Base-by-base conservation (phyloP, 2,329 filamentous ascomycete species). In the Diplodia corticola region DNA sequence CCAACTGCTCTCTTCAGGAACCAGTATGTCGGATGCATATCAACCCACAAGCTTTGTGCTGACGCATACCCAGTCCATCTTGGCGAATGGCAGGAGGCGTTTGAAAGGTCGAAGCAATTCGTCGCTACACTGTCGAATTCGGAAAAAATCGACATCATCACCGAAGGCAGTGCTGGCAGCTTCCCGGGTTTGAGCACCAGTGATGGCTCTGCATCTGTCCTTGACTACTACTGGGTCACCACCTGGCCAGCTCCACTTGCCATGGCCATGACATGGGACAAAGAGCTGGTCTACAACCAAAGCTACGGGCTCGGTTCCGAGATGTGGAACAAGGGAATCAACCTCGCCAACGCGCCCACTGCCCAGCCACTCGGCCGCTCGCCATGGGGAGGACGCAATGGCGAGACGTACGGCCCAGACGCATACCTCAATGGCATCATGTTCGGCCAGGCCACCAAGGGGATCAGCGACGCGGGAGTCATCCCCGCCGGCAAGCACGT, bases 401-500 rank as follows among this genome's bases (percentile, higher is more conserved):
- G 53, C 15, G 64, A 66, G n/a, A 40, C 53, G 2, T 66, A 60
- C n/a, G 54, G 53, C 9, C 64, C 64, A 0, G 64, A 66, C 12
- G 26, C 54, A 3, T 66, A 66, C 46, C 28, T 66, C n/a, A 66
- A 66, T 33, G 64, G 64, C 12, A 66, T 66, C 26, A 22, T 48
- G 7, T 66, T 66, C 48, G 64, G 53, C 22, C 20, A 51, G 6
- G 26, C 46, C 2, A 55, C 60, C 24, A 51, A 61, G 22, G 64
- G 53, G 10, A 51, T 40, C 22, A 40, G 46, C 5, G 46, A 61
- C 4, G 55, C 83, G 35, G 89, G 89, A 0, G 89, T 93, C 0
- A 90, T 92, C 69, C 88, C 91, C 4, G 83, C 85, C 3, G 78
- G 87, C 24, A 84, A 91, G 79, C 90, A 92, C 72, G 90, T 82